Base-by-base conservation (phyloP, 345 rosid species). In the Arabis alpina region DNA sequence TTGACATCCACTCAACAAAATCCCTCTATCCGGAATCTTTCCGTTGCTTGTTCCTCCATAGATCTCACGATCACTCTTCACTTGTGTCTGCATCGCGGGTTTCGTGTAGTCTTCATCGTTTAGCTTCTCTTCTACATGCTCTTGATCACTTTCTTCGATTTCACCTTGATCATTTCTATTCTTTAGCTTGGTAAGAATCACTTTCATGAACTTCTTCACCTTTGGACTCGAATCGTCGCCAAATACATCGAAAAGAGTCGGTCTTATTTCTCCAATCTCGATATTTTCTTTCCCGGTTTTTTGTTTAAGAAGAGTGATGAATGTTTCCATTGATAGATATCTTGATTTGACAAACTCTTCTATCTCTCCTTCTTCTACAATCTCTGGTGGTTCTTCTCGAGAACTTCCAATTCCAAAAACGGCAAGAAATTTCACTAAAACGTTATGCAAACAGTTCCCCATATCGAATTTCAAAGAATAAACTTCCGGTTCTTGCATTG, bases 171-270 rank as follows among this genome's bases (percentile, higher is more conserved):
- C 44, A 16, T 60, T 60, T 27, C n/a, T 30, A 8, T 60, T 12
- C 36, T 5, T 51, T 15, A 64, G 44, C 37, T 72, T 56, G 3
- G 63, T 56, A 27, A 72, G 12, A 61, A 56, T 47, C 36, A 48
- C 65, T 56, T 73, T 73, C 10, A 91, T 86, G 64, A 90, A 90
- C 76, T 90, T 93, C 82, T 93, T 93, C 77, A 93, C 91, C 80
- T 93, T 93, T 4, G 70, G 74, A 11, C 78, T 68, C 30, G 74
- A 55, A 25, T 75, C 78, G 53, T 75, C 74, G 27, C 78, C 74
- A 23, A 61, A 75, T 2, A 54, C 45, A 16, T 68, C 59, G 23
- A 52, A 61, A 54, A 75, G 43, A 0, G 58, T 54, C 48, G 74
- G 78, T 48, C 70, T 75, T 8, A 68, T 60, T 68, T 75, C 43